phyloP scores from a whole-genome alignment of 768 basidiomycete species.

The Lactarius trivialis region DNA sequence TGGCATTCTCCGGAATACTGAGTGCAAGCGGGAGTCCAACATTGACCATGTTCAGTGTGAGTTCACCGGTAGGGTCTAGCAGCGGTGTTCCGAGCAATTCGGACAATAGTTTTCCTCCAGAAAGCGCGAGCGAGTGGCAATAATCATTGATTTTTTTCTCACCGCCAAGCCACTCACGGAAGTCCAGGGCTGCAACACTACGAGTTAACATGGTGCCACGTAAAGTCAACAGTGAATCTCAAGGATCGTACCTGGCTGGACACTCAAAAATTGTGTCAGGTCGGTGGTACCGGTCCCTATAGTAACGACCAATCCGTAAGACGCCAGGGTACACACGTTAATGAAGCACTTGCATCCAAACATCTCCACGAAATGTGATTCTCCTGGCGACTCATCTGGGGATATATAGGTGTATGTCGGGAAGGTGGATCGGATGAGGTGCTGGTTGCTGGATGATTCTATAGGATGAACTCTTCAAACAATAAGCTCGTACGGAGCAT shows the following conservation, averaged over 20 bases:
- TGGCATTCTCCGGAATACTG: slow-evolving; percentile 21
- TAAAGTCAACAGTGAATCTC: neutral
- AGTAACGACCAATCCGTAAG: neutral
- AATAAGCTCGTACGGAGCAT: slow-evolving; percentile 14
- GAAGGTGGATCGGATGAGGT: slow-evolving; percentile 51
- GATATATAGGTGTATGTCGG: slow-evolving; percentile 52
- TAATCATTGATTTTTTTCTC: slow-evolving; percentile 66
- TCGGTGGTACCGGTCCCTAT: slow-evolving; percentile 65
- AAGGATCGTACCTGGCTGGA: slow-evolving; percentile 41
- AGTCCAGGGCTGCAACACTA: slow-evolving; percentile 53
- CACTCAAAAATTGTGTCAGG: slow-evolving; percentile 44
- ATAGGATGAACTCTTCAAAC: neutral
- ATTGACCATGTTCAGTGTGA: slow-evolving; percentile 69
- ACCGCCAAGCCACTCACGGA: slow-evolving; percentile 69
- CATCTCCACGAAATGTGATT: slow-evolving; percentile 40
- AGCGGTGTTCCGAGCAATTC: slow-evolving; percentile 53
- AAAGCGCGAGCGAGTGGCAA: slow-evolving; percentile 59
- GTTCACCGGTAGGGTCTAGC: slow-evolving; percentile 49
- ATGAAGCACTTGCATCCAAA: slow-evolving; percentile 41
- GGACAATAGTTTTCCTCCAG: slow-evolving; percentile 57
- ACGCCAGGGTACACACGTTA: neutral
- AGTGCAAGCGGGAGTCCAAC: slow-evolving; percentile 36
- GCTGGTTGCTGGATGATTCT: slow-evolving; percentile 49
- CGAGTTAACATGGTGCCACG: neutral
- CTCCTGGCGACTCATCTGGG: slow-evolving; percentile 34